A percentile compares a stretch with the other conserved stretches of the same genome.
phyloP scores from a whole-genome alignment of 352 stramenopile species.

The Saprolegnia parasitica region DNA sequence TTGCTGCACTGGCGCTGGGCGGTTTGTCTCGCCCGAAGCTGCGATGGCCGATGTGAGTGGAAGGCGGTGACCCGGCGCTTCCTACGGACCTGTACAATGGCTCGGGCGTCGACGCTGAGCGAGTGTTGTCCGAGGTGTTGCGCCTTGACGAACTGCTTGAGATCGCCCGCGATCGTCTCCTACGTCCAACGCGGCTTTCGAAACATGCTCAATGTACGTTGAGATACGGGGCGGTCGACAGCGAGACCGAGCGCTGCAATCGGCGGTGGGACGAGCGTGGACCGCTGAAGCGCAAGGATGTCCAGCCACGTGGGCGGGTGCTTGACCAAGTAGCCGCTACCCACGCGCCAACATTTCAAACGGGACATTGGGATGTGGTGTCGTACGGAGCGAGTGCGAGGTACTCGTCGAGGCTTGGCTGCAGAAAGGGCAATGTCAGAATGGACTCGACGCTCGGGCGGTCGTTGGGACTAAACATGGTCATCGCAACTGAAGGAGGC shows the following conservation, averaged over 20 bases:
- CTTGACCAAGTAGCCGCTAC: not conserved
- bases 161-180: not conserved
- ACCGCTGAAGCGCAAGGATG: not conserved
- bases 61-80: not conserved
- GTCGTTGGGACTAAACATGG: conserved; percentile 1
- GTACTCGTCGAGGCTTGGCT: conserved; percentile 1
- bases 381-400: not conserved
- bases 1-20: conserved; percentile 10
- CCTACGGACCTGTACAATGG: conserved; percentile 15
- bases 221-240: not conserved
- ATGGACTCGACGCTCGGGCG: conserved; percentile 2
- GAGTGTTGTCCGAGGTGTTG: conserved; percentile 1
- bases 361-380: too few relatives aligned
- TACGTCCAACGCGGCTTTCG: not conserved
- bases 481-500: not conserved
- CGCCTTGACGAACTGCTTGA: conserved; percentile 19
- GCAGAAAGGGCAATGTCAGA: not conserved
- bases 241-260: not conserved
- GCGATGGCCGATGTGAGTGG: too few relatives aligned
- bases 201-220: not conserved
- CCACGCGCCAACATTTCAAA: too few relatives aligned
- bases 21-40: conserved; percentile 13
- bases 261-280: too few relatives aligned
- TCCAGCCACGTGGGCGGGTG: not conserved
- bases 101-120: conserved; percentile 1